Base-by-base conservation (phyloP, 2,329 filamentous ascomycete species). In the Colletotrichum higginsianum region DNA sequence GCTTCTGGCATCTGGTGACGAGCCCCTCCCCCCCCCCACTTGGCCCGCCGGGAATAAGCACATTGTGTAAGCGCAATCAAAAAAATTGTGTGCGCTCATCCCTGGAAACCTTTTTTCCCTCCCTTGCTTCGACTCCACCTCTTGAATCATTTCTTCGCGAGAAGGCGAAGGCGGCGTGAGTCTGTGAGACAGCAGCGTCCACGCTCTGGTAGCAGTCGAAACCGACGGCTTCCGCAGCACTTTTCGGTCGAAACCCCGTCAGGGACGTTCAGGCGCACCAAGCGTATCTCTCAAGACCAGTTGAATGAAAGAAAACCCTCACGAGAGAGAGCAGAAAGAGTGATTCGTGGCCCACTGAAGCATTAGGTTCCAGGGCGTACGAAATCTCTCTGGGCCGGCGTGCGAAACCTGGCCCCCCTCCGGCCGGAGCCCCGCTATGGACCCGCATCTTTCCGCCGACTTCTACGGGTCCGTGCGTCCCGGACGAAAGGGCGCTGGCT, bases 11-110 rank as follows among this genome's bases (percentile, higher is more conserved):
- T 18, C 13, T n/a, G 40, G 40, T 58, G 56, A 58, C 26, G 23
- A 21, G 18, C 42, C 12, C 44, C 50, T 11, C 62, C 26, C 62
- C 62, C 26, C 62, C 21, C 40, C 68, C 68, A 68, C 53, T 44
- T 68, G 44, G 58, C 18, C 46, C 26, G 13, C 52, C 68, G 68
- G 68, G 58, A 71, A 71, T 64, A 68, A 68, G 52, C 65, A 44
- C 46, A 23, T 42, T 47, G 9, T 46, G 53, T 42, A 55, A 47
- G 46, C 42, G 57, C n/a, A 71, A 58, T 67, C 26, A 47, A 63
- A 38, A 23, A 40, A 47, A 23, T 18, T 21, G 49, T 40, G 11
- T 52, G 38, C 21, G 21, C 16, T 18, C 26, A 47, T 66, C 63
- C 30, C 40, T 26, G 63, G 35, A 70, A 71, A 62, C 64, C 44